phyloP scores from a whole-genome alignment of 371 early-diverging fungal species.

The Saksenaea vasiformis region DNA sequence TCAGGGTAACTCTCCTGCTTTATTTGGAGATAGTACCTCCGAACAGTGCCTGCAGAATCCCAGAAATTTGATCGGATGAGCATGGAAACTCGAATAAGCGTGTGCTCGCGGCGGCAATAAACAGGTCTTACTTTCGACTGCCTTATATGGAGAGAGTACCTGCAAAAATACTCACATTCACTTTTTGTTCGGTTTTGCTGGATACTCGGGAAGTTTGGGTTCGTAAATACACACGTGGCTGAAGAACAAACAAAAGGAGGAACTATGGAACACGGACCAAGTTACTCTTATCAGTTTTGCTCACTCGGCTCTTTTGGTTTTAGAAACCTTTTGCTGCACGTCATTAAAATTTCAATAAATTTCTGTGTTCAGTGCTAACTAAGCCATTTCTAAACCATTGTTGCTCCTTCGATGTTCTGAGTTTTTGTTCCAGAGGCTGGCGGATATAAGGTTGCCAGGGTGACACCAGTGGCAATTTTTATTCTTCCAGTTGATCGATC shows the following conservation, averaged over 20 bases:
- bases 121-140: too few relatives aligned
- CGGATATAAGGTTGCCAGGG: constrained; percentile 1
- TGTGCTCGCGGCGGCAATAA: too few relatives aligned
- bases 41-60: too few relatives aligned
- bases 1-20: too few relatives aligned
- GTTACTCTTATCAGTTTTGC: background rate
- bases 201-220: background rate
- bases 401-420: background rate
- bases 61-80: too few relatives aligned
- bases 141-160: too few relatives aligned
- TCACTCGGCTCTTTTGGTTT: background rate
- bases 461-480: background rate
- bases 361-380: background rate
- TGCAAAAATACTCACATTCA: too few relatives aligned
- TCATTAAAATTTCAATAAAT: background rate
- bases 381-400: background rate
- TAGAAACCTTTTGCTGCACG: constrained; percentile 1
- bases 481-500: background rate
- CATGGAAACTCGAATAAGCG: too few relatives aligned
- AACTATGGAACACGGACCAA: background rate
- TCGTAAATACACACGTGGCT: constrained; percentile 2
- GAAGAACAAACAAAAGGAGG: background rate
- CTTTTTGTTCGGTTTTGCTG: too few relatives aligned
- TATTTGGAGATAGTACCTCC: too few relatives aligned
- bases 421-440: background rate